These are phyloP conservation scores for Mortierella sp. DNA, from an alignment of 371 early-diverging fungal species.

Conservation along the genomic window DNA sequence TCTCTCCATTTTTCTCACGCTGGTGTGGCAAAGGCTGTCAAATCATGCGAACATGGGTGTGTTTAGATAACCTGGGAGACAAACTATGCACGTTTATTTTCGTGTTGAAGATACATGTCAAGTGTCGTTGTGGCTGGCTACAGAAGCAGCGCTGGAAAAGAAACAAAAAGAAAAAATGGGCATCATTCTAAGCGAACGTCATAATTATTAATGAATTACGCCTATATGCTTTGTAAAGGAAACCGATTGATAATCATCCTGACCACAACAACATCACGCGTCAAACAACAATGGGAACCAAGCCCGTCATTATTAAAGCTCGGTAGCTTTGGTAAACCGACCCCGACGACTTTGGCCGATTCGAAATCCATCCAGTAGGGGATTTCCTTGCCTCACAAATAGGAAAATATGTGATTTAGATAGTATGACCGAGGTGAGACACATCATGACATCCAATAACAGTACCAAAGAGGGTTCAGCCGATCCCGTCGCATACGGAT, in stretches of 20 bases:
- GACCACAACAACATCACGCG: too few relatives aligned
- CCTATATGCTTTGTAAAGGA: too few relatives aligned
- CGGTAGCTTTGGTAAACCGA: neutral
- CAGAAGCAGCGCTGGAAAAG: too few relatives aligned
- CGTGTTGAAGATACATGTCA: too few relatives aligned
- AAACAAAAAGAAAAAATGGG: too few relatives aligned
- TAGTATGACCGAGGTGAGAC: neutral
- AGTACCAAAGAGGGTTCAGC: neutral
- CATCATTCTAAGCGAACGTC: neutral
- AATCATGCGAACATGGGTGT: neutral
- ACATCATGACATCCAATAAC: neutral
- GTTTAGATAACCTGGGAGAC: neutral
- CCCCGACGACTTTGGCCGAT: neutral
- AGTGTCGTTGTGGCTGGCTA: too few relatives aligned
- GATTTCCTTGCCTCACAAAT: too few relatives aligned
- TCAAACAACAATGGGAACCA: too few relatives aligned
- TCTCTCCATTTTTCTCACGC: neutral
- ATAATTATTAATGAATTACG: neutral
- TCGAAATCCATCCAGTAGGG: neutral
- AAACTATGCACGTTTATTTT: neutral
- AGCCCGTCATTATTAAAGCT: neutral
- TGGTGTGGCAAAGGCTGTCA: neutral
- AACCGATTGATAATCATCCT: too few relatives aligned
- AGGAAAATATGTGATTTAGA: neutral
- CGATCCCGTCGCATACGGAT: too few relatives aligned